Evolutionary conservation across 805 yeast genomes (phyloP).

Genomic region (Kurtzmaniella fragi): DNA sequence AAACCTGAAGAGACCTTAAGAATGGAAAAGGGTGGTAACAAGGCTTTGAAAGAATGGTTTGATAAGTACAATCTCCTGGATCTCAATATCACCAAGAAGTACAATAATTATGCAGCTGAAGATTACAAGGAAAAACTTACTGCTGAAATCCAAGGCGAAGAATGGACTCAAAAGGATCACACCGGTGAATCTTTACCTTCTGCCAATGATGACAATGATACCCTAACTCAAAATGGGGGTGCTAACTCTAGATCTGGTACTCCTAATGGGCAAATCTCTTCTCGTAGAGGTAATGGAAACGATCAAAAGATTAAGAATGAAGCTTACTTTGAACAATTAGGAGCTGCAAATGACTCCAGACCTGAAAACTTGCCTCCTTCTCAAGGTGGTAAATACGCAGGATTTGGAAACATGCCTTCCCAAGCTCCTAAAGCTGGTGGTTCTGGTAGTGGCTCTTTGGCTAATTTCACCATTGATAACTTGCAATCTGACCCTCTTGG

Average conservation of each 20-base stretch:
- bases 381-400: slow-evolving; percentile 89
- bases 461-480: slow-evolving; percentile 60
- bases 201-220: slow-evolving; percentile 4
- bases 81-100: slow-evolving; percentile 68
- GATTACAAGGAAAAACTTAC: slow-evolving; percentile 84
- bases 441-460: slow-evolving; percentile 39
- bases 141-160: slow-evolving; percentile 67
- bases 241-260: not conserved
- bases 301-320: slow-evolving; percentile 63
- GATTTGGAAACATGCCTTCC: slow-evolving; percentile 78
- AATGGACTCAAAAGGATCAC: slow-evolving; percentile 65
- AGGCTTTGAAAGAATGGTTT: slow-evolving; percentile 64
- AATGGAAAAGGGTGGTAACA: slow-evolving; percentile 95
- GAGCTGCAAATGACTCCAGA: slow-evolving; percentile 63
- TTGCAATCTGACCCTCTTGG: slow-evolving; percentile 84
- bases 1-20: slow-evolving; percentile 84
- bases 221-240: not conserved
- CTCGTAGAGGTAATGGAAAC: slow-evolving; percentile 35
- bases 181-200: slow-evolving; percentile 38
- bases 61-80: slow-evolving; percentile 65
- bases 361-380: slow-evolving; percentile 84
- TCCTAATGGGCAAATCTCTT: slow-evolving; percentile 18
- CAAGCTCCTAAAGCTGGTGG: slow-evolving; percentile 29
- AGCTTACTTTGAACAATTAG: slow-evolving; percentile 74
- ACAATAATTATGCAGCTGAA: slow-evolving; percentile 87